phyloP scores from a whole-genome alignment of 371 early-diverging fungal species.

The Lichtheimia corymbifera region DNA sequence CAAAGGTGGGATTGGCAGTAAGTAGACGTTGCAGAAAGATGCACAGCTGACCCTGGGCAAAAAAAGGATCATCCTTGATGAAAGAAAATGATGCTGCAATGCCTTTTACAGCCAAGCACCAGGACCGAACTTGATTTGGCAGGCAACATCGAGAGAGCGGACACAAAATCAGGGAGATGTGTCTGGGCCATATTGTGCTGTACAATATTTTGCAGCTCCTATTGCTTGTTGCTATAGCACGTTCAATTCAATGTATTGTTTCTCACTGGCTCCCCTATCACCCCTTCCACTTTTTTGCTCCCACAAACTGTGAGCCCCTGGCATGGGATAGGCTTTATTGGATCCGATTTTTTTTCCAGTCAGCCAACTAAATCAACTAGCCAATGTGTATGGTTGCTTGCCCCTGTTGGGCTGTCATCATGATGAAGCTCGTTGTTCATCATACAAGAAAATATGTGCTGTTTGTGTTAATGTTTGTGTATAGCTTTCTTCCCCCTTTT shows the following conservation, averaged over 20 bases:
- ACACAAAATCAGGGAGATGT: background rate
- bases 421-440: background rate
- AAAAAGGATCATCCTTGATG: too few relatives aligned
- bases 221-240: conserved; percentile 8
- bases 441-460: background rate
- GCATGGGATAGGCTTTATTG: conserved; percentile 1
- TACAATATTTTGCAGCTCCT: conserved; percentile 13
- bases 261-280: background rate
- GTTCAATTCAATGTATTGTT: conserved; percentile 2
- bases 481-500: background rate
- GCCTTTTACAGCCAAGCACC: conserved; percentile 4
- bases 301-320: background rate
- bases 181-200: background rate
- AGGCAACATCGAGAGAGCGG: conserved; percentile 2
- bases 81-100: background rate
- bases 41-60: too few relatives aligned
- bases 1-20: too few relatives aligned
- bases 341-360: background rate
- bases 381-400: background rate
- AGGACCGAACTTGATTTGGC: conserved; percentile 5
- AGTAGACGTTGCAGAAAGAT: too few relatives aligned
- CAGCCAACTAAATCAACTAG: too few relatives aligned
- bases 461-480: background rate
- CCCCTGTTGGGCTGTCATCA: background rate
- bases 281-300: background rate